These are phyloP conservation scores for Exidia glandulosa DNA, from an alignment of 768 basidiomycete species.

Conservation along the genomic window DNA sequence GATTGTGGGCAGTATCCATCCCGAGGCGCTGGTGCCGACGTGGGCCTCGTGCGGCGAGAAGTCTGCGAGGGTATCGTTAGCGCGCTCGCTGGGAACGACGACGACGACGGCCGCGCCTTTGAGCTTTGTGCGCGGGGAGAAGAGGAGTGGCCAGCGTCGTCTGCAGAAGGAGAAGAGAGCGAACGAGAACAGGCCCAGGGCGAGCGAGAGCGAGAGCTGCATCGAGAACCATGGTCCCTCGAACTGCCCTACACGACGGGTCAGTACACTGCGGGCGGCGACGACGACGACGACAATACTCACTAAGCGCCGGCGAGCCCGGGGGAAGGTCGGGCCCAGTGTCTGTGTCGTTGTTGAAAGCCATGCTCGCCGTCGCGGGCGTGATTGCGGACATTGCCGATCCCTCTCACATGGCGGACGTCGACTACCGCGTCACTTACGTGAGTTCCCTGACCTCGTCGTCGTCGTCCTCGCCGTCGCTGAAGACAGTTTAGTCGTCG, in stretches of 20 bases:
- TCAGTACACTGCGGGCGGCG: no score
- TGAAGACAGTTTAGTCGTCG: no score
- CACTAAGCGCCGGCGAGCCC: background rate
- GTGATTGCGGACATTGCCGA: no score
- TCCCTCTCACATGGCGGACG: no score
- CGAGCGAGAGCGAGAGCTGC: slow-evolving; percentile 66
- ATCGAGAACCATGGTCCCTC: slow-evolving; percentile 95
- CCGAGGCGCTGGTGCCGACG: slow-evolving; percentile 77
- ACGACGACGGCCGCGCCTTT: slow-evolving; percentile 49
- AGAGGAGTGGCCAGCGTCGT: slow-evolving; percentile 79
- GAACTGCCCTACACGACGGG: slow-evolving; percentile 50
- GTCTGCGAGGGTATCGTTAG: slow-evolving; percentile 29
- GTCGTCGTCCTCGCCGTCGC: no score
- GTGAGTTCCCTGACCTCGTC: no score
- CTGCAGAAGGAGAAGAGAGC: slow-evolving; percentile 82
- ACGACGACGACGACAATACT: background rate
- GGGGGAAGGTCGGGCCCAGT: background rate
- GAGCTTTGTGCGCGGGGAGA: slow-evolving; percentile 87
- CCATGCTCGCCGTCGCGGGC: background rate
- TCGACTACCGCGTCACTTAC: no score
- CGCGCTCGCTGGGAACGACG: background rate
- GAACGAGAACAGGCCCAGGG: slow-evolving; percentile 72
- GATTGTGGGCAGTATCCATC: slow-evolving; percentile 93
- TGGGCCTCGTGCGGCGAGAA: slow-evolving; percentile 94
- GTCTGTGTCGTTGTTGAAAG: background rate